Evolutionary conservation across 352 stramenopile species (phyloP), one percentile per base, ranked within the genome.

Genomic region (Plasmopara viticola): DNA sequence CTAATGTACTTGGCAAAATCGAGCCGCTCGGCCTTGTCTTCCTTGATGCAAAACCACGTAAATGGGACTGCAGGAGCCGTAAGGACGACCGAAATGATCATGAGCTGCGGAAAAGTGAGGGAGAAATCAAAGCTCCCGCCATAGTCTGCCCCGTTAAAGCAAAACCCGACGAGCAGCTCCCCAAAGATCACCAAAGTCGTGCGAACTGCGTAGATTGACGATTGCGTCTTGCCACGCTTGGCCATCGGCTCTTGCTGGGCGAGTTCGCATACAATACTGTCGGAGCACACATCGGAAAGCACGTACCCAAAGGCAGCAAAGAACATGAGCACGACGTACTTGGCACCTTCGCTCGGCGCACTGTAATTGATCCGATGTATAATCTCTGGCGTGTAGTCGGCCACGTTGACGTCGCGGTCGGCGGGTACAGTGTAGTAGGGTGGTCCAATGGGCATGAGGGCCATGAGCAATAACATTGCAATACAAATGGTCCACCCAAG

Each of bases 271-370:
- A 83, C 68, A 39, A 86, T 70, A 51, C 61, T 75, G 50, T 86
- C 78, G 34, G 71, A 65, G 43, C 76, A 79, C 1, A 86, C 72
- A 40, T 87, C 77, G 8, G 78, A 77, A 49, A 78, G 63, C 30
- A 88, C 69, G 58, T 88, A 89, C 25, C 78, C 78, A 37, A 85
- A 53, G 8, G 78, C 74, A 14, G 82, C 49, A 9, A 84, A 66
- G 65, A 78, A 73, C 60, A 87, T 80, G 52, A 80, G 58, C 15
- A 79, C 42, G 14, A 79, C 51, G 46, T 74, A 81, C 44, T 66
- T 70, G 35, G 51, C 64, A 4, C 62, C 62, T 59, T 71, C 50
- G 12, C 49, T 34, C 20, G 65, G 58, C 9, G 70, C 70, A n/a
- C 52, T 25, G 9, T 64, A 46, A 64, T 85, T 80, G 59, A 84